phyloP scores from a whole-genome alignment of 2,329 filamentous ascomycete genomes.

The Cladophialophora exuberans region DNA sequence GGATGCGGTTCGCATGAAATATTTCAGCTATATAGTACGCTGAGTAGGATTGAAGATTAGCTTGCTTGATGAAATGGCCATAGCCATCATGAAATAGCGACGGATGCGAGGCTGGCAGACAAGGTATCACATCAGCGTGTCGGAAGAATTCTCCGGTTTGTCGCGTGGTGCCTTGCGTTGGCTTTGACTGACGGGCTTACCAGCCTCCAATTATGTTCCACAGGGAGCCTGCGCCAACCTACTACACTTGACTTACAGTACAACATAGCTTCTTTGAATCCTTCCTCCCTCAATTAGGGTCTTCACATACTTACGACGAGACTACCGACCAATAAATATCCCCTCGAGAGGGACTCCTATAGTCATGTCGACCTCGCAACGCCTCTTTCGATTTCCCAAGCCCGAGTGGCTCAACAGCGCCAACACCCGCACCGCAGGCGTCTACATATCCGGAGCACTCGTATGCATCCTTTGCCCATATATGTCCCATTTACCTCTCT shows the following conservation, averaged over 20 bases:
- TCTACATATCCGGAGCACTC: constrained; percentile 68
- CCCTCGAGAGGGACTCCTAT: neutral
- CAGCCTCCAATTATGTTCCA: constrained; percentile 16
- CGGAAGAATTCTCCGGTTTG: constrained; percentile 7
- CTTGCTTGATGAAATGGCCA: too few relatives aligned
- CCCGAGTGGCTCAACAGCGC: constrained; percentile 69
- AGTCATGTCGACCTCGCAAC: constrained; percentile 41
- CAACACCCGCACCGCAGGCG: constrained; percentile 64
- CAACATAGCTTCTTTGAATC: neutral
- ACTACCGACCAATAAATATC: neutral
- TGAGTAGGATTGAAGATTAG: too few relatives aligned
- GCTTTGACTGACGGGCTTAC: too few relatives aligned
- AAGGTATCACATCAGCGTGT: neutral
- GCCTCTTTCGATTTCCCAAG: constrained; percentile 69
- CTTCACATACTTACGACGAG: neutral
- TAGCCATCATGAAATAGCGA: too few relatives aligned
- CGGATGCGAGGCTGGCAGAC: neutral
- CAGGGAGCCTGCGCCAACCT: neutral
- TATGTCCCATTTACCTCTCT: neutral
- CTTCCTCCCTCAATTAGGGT: neutral
- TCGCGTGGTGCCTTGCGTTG: neutral
- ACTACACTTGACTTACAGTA: neutral
- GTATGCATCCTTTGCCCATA: constrained; percentile 48
- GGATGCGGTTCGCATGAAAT: too few relatives aligned
- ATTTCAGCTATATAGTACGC: too few relatives aligned